These are phyloP conservation scores for Acephala macrosclerotiorum DNA, from an alignment of 2,329 filamentous ascomycete genomes.

Conservation along the genomic window DNA sequence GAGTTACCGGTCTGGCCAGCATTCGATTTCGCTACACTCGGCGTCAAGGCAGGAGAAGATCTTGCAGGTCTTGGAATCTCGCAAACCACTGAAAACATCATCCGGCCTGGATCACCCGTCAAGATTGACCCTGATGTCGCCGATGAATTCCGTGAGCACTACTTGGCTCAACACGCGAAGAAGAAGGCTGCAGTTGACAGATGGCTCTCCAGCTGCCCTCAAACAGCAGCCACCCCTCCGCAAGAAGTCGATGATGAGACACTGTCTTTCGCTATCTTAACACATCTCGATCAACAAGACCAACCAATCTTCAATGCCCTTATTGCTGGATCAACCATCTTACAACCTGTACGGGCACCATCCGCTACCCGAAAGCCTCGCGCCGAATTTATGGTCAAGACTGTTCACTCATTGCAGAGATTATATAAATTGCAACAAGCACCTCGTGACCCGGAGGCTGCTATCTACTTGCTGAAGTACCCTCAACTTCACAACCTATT, in stretches of 20 bases:
- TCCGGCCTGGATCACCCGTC: conserved; percentile 65
- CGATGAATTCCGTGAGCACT: conserved; percentile 92
- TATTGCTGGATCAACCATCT: conserved; percentile 63
- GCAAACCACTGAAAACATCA: conserved; percentile 62
- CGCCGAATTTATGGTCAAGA: conserved; percentile 78
- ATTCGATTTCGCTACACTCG: conserved; percentile 74
- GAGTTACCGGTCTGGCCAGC: conserved; percentile 91
- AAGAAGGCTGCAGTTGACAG: conserved; percentile 89
- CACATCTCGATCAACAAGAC: conserved; percentile 78
- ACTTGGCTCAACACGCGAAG: conserved; percentile 89
- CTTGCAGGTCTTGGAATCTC: conserved; percentile 61
- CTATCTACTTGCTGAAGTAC: conserved; percentile 86
- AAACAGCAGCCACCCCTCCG: conserved; percentile 73
- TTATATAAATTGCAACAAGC: conserved; percentile 77
- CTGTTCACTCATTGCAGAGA: conserved; percentile 80
- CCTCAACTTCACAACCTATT: conserved; percentile 84
- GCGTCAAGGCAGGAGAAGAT: conserved; percentile 66
- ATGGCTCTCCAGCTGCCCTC: conserved; percentile 85
- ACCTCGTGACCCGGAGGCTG: conserved; percentile 86
- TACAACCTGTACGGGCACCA: conserved; percentile 69
- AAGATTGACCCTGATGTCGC: conserved; percentile 93
- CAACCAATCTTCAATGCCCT: conserved; percentile 85
- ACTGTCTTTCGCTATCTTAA: conserved; percentile 90
- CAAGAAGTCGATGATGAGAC: conserved; percentile 96
- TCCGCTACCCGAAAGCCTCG: conserved; percentile 71